Evolutionary conservation across 225 moss, liverwort and hornwort species (phyloP).

Genomic region (Anthoceros angustus): DNA sequence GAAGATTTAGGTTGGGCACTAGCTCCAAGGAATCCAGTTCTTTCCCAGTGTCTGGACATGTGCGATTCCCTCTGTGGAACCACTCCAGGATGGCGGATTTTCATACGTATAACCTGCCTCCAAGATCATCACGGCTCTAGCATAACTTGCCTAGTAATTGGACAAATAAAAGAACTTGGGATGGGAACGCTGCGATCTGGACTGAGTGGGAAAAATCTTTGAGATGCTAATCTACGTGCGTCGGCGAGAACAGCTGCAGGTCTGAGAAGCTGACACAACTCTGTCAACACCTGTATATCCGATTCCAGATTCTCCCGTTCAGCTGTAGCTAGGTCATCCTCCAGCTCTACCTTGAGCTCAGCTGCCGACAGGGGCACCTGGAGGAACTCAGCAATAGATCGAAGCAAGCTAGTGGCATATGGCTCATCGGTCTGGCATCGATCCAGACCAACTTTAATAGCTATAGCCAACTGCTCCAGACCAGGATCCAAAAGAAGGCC

Average conservation of each 20-base stretch:
- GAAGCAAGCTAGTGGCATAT: slow-evolving; percentile 22
- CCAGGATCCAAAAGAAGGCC: slow-evolving; percentile 21
- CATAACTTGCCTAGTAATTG: slow-evolving; percentile 41
- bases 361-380: slow-evolving; percentile 22
- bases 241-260: slow-evolving; percentile 28
- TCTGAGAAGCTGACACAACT: slow-evolving; percentile 23
- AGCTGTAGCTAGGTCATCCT: slow-evolving; percentile 20
- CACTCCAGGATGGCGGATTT: slow-evolving; percentile 36
- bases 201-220: slow-evolving; percentile 11
- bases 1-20: slow-evolving; percentile 23
- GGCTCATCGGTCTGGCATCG: slow-evolving; percentile 17
- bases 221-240: slow-evolving; percentile 22
- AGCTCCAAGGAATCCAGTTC: slow-evolving; percentile 33
- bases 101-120: slow-evolving; percentile 42
- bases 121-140: slow-evolving; percentile 31
- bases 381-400: slow-evolving; percentile 22
- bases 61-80: slow-evolving; percentile 32
- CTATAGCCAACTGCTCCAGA: slow-evolving; percentile 14
- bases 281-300: slow-evolving; percentile 16
- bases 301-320: slow-evolving; percentile 14
- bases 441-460: slow-evolving; percentile 17
- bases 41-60: slow-evolving; percentile 38
- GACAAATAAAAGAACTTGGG: slow-evolving; percentile 34
- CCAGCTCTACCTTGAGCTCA: slow-evolving; percentile 31
- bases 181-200: slow-evolving; percentile 16